Base-by-base conservation (phyloP, 169 alveolate genomes). In the Plasmodium chabaudi region DNA sequence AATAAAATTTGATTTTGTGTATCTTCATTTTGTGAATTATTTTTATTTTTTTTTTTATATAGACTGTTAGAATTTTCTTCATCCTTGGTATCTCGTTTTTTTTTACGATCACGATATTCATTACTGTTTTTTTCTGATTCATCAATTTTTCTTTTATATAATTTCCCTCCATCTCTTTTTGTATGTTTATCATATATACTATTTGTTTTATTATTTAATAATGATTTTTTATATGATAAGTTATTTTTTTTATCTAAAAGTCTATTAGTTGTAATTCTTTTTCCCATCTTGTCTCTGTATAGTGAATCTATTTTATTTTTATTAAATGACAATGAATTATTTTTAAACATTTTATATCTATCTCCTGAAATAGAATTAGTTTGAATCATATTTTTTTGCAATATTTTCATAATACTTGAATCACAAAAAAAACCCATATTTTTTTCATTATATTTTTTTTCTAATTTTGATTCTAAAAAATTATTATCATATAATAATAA, bases 401-500 rank as follows among this genome's bases (percentile, higher is more conserved):
- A 21, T 19, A 77, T 21, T 47, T 9, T 55, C 88, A 77, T 77
- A 25, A 65, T 53, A 2, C 61, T 77, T 0, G 79, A 61, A 46
- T 77, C 88, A 21, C 49, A n/a, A 77, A 63, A 77, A 34, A 34
- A 4, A 1, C 77, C 46, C 1, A 55, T 19, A 57, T 44, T 77
- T 56, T 59, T 77, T 56, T 9, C 65, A 19, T n/a, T 63, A 27
- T 47, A 19, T 12, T 53, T 61, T 5, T 39, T 63, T 51, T 77
- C 88, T 64, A 77, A 64, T 64, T 2, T 57, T 10, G 25, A 46
- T 15, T 77, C 61, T 39, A 51, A 10, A 2, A 63, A n/a, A 7
- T 59, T 69, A 77, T 64, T 77, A 39, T 77, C 88, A 15, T 72
- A 23, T 1, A 71, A 25, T 7, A 72, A 53, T 39, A 57, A 9